These are phyloP conservation scores for Phytophthora citrophthora DNA, from an alignment of 352 stramenopile genomes.

Conservation along the genomic window DNA sequence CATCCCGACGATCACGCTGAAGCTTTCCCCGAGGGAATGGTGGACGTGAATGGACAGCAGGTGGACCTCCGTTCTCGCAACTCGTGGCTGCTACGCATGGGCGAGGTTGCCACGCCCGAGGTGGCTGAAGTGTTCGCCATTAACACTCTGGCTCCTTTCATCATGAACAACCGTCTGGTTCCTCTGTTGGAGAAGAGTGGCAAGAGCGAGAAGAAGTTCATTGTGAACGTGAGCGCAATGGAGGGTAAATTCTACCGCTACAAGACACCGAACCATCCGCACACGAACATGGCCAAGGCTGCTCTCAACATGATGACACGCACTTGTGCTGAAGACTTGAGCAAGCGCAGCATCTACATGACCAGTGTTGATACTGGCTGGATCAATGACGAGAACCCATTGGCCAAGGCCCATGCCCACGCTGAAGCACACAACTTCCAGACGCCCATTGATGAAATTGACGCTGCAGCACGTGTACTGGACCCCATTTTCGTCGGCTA, in stretches of 20 bases:
- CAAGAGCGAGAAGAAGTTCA: conserved; percentile 84
- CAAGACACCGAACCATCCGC: conserved; percentile 97
- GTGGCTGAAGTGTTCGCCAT: conserved; percentile 92
- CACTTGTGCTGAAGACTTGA: conserved; percentile 95
- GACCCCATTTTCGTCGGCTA: conserved; percentile 95
- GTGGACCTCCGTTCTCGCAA: conserved; percentile 95
- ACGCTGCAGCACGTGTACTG: conserved; percentile 94
- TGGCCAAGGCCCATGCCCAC: conserved; percentile 93
- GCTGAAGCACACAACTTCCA: conserved; percentile 94
- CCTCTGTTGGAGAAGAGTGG: conserved; percentile 84
- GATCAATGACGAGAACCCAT: conserved; percentile 99
- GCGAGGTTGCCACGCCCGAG: conserved; percentile 90
- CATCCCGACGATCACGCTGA: conserved; percentile 61
- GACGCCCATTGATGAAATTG: conserved; percentile 98
- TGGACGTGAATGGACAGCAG: conserved; percentile 97
- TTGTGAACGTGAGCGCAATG: conserved; percentile 98
- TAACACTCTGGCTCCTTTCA: conserved; percentile 97
- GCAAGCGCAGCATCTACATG: conserved; percentile 96
- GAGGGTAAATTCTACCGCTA: conserved; percentile 98
- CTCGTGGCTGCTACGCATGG: conserved; percentile 96
- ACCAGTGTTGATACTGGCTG: conserved; percentile 98
- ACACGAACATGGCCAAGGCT: conserved; percentile 99
- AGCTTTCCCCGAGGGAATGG: conserved; percentile 74
- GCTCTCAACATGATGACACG: conserved; percentile 99
- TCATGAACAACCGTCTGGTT: conserved; percentile 95